Conservation (phyloP, 1,284 basidiomycete species). For the Apiotrichum laibachii region DNA sequence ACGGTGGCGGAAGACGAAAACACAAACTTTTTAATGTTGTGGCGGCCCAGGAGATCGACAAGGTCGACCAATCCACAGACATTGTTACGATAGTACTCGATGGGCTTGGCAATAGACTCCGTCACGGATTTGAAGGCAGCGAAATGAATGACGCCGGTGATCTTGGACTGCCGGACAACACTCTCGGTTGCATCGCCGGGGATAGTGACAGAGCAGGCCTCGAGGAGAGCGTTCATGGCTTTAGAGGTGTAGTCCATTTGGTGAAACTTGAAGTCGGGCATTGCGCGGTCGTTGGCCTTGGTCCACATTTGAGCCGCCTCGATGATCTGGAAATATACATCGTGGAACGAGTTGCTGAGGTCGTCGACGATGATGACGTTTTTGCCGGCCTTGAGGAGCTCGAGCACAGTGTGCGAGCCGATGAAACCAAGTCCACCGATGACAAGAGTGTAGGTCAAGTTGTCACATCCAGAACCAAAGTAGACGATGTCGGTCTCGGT, state of each 20-base stretch:
- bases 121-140: constrained; percentile 12
- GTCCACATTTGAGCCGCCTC: constrained; percentile 3
- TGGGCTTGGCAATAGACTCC: constrained; percentile 8
- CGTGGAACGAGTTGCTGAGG: constrained; percentile 8
- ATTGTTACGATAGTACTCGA: constrained; percentile 16
- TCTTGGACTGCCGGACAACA: background rate
- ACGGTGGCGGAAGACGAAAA: constrained; percentile 19
- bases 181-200: too few species aligned
- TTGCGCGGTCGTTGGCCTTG: background rate
- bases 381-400: constrained; percentile 16
- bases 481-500: background rate
- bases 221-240: constrained; percentile 6
- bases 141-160: constrained; percentile 15
- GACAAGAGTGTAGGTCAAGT: constrained; percentile 6
- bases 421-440: constrained; percentile 13
- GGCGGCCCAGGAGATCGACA: constrained; percentile 5
- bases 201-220: constrained; percentile 2
- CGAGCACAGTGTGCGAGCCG: constrained; percentile 12
- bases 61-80: constrained; percentile 13
- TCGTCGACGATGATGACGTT: constrained; percentile 15
- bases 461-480: background rate
- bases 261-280: constrained; percentile 8
- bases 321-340: constrained; percentile 3
- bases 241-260: constrained; percentile 8
- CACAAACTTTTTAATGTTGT: constrained; percentile 18